These are phyloP conservation scores for Tephrocybe sp. DNA, from an alignment of 768 basidiomycete species.

Conservation along the genomic window DNA sequence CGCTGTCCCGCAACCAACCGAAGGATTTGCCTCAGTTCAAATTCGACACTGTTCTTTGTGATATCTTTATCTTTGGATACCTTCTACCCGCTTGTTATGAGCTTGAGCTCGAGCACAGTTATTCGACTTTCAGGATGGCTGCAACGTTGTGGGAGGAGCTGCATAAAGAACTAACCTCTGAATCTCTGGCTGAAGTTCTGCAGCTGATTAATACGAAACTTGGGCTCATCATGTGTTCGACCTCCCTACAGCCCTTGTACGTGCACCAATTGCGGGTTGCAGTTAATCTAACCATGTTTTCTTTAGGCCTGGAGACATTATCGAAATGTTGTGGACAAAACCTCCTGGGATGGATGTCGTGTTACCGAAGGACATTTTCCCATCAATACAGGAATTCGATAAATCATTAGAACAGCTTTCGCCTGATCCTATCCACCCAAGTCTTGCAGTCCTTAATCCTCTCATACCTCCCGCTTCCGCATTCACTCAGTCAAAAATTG, in stretches of 20 bases:
- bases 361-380: conserved; percentile 50
- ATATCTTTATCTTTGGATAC: conserved; percentile 47
- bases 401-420: conserved; percentile 43
- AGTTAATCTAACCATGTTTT: background rate
- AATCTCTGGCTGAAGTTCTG: conserved; percentile 22
- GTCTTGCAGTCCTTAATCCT: conserved; percentile 58
- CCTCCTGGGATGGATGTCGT: conserved; percentile 36
- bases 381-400: conserved; percentile 42
- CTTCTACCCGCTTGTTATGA: conserved; percentile 37
- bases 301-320: conserved; percentile 45
- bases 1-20: conserved; percentile 21
- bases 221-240: conserved; percentile 38
- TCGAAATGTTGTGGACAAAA: conserved; percentile 31
- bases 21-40: conserved; percentile 7
- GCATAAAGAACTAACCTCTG: conserved; percentile 20
- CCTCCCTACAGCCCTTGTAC: conserved; percentile 32
- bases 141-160: conserved; percentile 33
- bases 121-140: conserved; percentile 23
- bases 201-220: conserved; percentile 40
- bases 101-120: conserved; percentile 16
- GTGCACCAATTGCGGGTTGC: background rate
- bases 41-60: conserved; percentile 30
- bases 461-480: conserved; percentile 46
- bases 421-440: conserved; percentile 44
- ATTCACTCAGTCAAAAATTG: conserved; percentile 11